Conservation (phyloP, 805 yeast genomes). For the Wickerhamiella nectarea region DNA sequence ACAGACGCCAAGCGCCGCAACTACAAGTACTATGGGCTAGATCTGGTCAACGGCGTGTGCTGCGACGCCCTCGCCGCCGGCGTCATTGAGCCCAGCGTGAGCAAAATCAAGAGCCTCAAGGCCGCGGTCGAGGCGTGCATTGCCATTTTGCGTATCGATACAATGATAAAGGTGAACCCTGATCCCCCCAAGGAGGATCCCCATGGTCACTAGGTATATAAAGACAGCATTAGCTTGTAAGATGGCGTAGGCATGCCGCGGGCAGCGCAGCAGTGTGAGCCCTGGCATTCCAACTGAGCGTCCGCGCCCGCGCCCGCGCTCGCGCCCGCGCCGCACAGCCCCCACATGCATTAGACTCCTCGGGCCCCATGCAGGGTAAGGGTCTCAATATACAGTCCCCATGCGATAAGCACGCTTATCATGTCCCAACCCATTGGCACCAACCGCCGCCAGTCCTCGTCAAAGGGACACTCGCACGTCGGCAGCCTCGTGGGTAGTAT, state of each 20-base stretch:
- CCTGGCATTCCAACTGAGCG: no score
- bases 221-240: background rate
- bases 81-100: constrained; percentile 88
- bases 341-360: no score
- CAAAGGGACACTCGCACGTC: background rate
- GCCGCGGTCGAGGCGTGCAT: constrained; percentile 97
- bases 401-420: no score
- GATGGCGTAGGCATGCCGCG: no score
- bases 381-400: no score
- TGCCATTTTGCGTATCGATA: constrained; percentile 92
- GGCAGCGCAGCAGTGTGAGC: no score
- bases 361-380: no score
- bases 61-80: constrained; percentile 76
- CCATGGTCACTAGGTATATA: constrained; percentile 49
- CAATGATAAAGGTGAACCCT: constrained; percentile 95
- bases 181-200: constrained; percentile 73
- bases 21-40: constrained; percentile 86
- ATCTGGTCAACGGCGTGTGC: constrained; percentile 78
- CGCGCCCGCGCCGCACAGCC: no score
- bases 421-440: background rate
- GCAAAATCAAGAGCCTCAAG: constrained; percentile 84
- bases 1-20: constrained; percentile 74
- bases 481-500: constrained; percentile 10
- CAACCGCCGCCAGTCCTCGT: constrained; percentile 1
- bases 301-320: no score